phyloP scores from a whole-genome alignment of 768 basidiomycete species.

The Mycena belliarum region DNA sequence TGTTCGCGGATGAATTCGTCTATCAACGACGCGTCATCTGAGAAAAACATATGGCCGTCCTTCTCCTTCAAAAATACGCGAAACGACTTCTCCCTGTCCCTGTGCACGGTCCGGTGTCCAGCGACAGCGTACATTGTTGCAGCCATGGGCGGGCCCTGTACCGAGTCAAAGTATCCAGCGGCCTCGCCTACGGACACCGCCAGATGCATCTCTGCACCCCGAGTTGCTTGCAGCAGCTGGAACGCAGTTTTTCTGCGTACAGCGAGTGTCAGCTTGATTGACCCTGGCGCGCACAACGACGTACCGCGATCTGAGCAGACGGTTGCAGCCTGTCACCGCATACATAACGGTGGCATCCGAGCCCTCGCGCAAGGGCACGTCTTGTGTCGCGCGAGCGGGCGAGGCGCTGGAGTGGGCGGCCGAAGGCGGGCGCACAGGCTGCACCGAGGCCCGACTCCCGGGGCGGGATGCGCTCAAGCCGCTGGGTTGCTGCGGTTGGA shows the following conservation, averaged over 20 bases:
- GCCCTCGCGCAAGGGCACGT: too few species aligned
- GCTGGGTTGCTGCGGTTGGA: too few species aligned
- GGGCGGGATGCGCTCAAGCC: too few species aligned
- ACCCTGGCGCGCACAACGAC: neutral
- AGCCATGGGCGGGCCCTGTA: too few species aligned
- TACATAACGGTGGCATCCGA: neutral
- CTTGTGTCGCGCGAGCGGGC: too few species aligned
- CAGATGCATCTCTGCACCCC: neutral
- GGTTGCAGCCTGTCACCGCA: neutral
- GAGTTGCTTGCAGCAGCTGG: neutral
- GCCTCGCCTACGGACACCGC: neutral
- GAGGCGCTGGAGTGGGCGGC: too few species aligned
- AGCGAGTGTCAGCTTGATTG: too few species aligned
- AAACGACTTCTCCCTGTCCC: neutral
- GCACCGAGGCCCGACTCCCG: too few species aligned
- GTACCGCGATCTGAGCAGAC: neutral
- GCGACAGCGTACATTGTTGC: neutral
- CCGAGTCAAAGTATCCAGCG: neutral
- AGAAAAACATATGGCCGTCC: neutral
- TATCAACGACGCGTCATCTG: neutral
- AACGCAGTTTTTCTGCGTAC: neutral
- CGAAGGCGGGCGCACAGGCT: too few species aligned
- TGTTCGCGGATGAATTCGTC: neutral
- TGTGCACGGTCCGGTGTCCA: neutral
- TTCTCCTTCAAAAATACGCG: neutral